phyloP scores from a whole-genome alignment of 2,329 filamentous ascomycete genomes.

The Magnaporthiopsis poae region DNA sequence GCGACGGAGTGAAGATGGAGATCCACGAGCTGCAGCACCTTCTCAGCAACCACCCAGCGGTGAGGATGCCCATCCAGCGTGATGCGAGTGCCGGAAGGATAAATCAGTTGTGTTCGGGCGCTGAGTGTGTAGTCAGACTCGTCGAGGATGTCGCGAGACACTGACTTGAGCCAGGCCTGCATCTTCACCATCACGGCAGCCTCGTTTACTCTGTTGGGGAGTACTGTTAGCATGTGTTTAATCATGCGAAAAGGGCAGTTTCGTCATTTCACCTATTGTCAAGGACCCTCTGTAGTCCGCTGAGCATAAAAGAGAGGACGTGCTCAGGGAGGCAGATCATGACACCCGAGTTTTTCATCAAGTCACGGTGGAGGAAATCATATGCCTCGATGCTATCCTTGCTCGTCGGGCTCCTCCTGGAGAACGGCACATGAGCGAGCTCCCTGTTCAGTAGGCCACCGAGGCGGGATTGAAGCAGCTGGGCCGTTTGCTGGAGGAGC shows the following conservation, averaged over 20 bases:
- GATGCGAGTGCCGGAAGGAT: slow-evolving; percentile 40
- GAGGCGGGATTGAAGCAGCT: slow-evolving; percentile 44
- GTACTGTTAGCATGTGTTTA: background rate
- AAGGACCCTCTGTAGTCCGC: slow-evolving; percentile 46
- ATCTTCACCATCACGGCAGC: slow-evolving; percentile 38
- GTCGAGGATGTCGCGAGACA: slow-evolving; percentile 53
- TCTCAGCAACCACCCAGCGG: slow-evolving; percentile 38
- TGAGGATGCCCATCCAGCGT: slow-evolving; percentile 42
- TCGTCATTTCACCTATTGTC: slow-evolving; percentile 26
- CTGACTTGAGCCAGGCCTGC: slow-evolving; percentile 38
- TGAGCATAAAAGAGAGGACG: slow-evolving; percentile 54
- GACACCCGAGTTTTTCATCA: slow-evolving; percentile 36
- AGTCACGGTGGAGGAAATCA: slow-evolving; percentile 30
- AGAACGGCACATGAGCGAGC: slow-evolving; percentile 49
- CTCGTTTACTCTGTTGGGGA: slow-evolving; percentile 18
- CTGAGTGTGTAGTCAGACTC: slow-evolving; percentile 51
- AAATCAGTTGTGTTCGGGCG: slow-evolving; percentile 46
- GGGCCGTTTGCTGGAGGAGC: slow-evolving; percentile 46
- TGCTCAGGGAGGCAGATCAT: slow-evolving; percentile 55
- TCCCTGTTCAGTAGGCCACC: slow-evolving; percentile 45
- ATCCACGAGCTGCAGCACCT: slow-evolving; percentile 30
- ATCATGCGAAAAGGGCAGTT: too few species aligned
- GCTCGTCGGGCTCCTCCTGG: slow-evolving; percentile 34
- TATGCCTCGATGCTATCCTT: slow-evolving; percentile 16
- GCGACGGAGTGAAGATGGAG: slow-evolving; percentile 28